phyloP scores from a whole-genome alignment of 2,329 filamentous ascomycete species.

The Phyllosticta paracitricarpa region DNA sequence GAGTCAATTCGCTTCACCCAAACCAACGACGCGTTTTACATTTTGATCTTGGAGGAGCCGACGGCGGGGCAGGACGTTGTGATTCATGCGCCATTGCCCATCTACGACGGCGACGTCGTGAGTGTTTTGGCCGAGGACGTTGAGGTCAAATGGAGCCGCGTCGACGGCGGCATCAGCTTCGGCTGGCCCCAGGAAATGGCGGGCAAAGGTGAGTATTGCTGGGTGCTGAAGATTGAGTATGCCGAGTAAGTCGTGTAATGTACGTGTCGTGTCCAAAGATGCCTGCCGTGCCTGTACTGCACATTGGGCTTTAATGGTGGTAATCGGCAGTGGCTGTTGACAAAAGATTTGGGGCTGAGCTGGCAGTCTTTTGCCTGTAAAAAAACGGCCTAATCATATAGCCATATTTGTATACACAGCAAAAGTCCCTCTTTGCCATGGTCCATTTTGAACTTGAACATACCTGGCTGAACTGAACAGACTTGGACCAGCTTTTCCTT shows the following conservation, averaged over 20 bases:
- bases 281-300: background rate
- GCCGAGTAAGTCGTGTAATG: background rate
- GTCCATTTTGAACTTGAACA: too few relatives aligned
- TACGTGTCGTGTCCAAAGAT: background rate
- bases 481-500: too few relatives aligned
- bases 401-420: background rate
- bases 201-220: slow-evolving; percentile 9
- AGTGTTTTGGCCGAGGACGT: slow-evolving; percentile 31
- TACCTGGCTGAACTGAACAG: too few relatives aligned
- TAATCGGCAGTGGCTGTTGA: background rate
- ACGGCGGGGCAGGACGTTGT: slow-evolving; percentile 17
- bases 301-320: background rate
- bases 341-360: background rate
- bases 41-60: slow-evolving; percentile 37
- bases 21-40: slow-evolving; percentile 44
- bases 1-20: slow-evolving; percentile 40
- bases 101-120: slow-evolving; percentile 37
- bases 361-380: background rate
- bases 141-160: slow-evolving; percentile 10
- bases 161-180: slow-evolving; percentile 15
- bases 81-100: slow-evolving; percentile 37
- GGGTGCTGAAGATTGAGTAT: slow-evolving; percentile 16
- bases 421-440: background rate
- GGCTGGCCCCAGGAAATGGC: slow-evolving; percentile 19
- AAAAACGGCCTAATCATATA: background rate